These are phyloP conservation scores for Tylopilus sp. DNA, from an alignment of 768 basidiomycete species.

Conservation along the genomic window DNA sequence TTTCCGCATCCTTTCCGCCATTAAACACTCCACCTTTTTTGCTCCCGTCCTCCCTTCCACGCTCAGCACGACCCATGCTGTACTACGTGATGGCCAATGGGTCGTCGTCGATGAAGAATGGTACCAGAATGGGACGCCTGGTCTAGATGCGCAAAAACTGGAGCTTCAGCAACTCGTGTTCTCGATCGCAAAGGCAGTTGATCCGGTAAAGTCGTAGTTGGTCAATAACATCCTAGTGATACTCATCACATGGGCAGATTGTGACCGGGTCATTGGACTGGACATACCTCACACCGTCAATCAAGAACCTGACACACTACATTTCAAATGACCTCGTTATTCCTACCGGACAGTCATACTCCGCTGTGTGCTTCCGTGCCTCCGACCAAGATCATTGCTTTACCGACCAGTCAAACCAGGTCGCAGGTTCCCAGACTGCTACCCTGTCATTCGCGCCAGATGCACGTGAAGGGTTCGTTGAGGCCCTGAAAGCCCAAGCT, in stretches of 20 bases:
- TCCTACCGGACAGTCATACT: conserved; percentile 44
- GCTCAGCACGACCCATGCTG: conserved; percentile 54
- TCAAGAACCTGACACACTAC: conserved; percentile 47
- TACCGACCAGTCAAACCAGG: conserved; percentile 33
- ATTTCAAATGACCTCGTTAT: conserved; percentile 41
- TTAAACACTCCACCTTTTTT: conserved; percentile 85
- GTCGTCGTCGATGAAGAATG: conserved; percentile 57
- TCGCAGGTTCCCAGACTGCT: conserved; percentile 39
- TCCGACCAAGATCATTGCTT: conserved; percentile 35
- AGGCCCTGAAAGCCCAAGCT: conserved; percentile 32
- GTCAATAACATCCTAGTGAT: background rate
- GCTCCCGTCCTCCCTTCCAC: conserved; percentile 48
- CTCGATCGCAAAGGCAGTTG: conserved; percentile 30
- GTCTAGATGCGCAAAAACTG: conserved; percentile 36
- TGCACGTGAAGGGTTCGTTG: conserved; percentile 48
- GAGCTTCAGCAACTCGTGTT: conserved; percentile 78
- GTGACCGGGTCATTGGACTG: conserved; percentile 32
- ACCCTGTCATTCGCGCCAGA: conserved; percentile 52
- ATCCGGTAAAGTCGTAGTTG: conserved; percentile 29
- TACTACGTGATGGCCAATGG: conserved; percentile 59
- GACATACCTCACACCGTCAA: conserved; percentile 41
- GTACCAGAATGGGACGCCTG: conserved; percentile 33
- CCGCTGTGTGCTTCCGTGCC: conserved; percentile 49
- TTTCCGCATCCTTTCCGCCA: conserved; percentile 87
- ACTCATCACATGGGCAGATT: conserved; percentile 21